These are phyloP conservation scores for Echinosophora koreensis DNA, from an alignment of 306 rosid species.

Conservation along the genomic window DNA sequence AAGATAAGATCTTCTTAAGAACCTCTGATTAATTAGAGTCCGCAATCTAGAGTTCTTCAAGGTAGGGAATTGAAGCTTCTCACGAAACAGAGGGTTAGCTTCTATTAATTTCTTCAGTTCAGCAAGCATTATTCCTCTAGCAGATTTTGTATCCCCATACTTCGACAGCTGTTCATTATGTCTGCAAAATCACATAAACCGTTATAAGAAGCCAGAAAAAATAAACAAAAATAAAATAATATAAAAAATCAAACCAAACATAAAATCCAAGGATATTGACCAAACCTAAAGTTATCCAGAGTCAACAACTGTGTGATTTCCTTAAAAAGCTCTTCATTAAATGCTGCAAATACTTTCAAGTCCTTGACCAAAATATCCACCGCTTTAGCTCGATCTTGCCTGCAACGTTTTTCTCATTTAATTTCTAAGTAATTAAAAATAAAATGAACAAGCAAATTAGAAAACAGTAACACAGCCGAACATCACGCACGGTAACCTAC, in stretches of 20 bases:
- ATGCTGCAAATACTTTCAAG: constrained; percentile 94
- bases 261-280: constrained; percentile 39
- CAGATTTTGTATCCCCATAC: constrained; percentile 98
- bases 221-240: background rate
- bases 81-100: constrained; percentile 99
- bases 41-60: constrained; percentile 96
- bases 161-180: constrained; percentile 98
- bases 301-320: constrained; percentile 96
- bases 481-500: constrained; percentile 57
- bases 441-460: constrained; percentile 20
- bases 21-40: constrained; percentile 99
- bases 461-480: constrained; percentile 31
- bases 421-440: constrained; percentile 28
- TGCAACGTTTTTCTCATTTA: constrained; percentile 52
- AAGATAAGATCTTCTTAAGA: constrained; percentile 33
- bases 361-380: constrained; percentile 98
- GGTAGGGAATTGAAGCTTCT: constrained; percentile 95
- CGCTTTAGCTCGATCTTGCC: constrained; percentile 94
- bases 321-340: constrained; percentile 97
- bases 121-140: constrained; percentile 98
- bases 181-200: constrained; percentile 62
- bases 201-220: background rate
- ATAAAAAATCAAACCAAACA: background rate
- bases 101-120: constrained; percentile 95
- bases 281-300: constrained; percentile 93